Evolutionary conservation across 371 early-diverging fungal genomes (phyloP).

Genomic region (Mortierella sp.): DNA sequence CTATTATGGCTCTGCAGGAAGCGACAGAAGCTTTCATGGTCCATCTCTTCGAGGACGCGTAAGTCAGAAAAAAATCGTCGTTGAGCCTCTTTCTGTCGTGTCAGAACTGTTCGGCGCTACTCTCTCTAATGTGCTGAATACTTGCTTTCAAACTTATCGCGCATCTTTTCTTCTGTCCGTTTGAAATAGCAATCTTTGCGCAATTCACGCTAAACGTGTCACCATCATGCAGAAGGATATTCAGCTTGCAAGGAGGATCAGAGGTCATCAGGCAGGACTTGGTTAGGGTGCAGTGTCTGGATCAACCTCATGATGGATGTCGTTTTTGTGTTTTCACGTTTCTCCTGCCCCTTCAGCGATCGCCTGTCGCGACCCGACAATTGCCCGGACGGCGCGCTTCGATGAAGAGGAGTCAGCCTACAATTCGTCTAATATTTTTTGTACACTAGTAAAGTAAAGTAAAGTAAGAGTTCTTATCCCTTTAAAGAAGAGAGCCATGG

Average conservation of each 20-base stretch:
- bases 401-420: no score
- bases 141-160: not conserved
- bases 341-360: not conserved
- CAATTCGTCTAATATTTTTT: no score
- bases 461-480: no score
- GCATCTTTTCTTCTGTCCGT: not conserved
- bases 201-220: slow-evolving; percentile 95
- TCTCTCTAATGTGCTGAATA: no score
- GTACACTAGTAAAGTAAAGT: no score
- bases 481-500: no score
- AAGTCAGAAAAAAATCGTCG: slow-evolving; percentile 56
- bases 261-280: slow-evolving; percentile 66
- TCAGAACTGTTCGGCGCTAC: no score
- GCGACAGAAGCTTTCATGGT: slow-evolving; percentile 92
- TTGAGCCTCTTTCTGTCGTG: no score
- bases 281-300: slow-evolving; percentile 7
- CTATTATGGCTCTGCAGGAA: slow-evolving; percentile 91
- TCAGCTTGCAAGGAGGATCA: slow-evolving; percentile 90
- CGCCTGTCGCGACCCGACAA: not conserved
- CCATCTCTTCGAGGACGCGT: slow-evolving; percentile 94
- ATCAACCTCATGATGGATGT: not conserved
- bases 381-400: not conserved
- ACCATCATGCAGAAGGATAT: slow-evolving; percentile 95
- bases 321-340: not conserved
- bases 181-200: slow-evolving; percentile 82